Conservation (phyloP, 148 eudicot species). For the Fagopyrum esculentum region DNA sequence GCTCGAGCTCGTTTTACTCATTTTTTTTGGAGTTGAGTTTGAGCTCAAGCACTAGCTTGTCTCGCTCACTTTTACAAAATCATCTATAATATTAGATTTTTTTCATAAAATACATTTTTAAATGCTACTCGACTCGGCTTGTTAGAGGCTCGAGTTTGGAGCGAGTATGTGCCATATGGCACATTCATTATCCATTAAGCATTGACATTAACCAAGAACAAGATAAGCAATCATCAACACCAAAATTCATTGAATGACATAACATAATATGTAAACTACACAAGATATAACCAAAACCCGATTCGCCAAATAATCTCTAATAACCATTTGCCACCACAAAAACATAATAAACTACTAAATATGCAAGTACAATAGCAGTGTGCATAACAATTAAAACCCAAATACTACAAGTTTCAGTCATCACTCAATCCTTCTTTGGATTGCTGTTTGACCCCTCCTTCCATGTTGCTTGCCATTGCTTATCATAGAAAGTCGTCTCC, state of each 20-base stretch:
- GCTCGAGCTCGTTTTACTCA: too few species aligned
- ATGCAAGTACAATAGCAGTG: background rate
- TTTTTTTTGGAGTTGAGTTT: too few species aligned
- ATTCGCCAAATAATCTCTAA: constrained; percentile 4
- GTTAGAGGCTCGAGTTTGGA: too few species aligned
- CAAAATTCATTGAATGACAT: background rate
- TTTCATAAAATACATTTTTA: too few species aligned
- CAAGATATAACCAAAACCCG: background rate
- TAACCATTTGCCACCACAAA: background rate
- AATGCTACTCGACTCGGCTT: too few species aligned
- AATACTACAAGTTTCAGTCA: background rate
- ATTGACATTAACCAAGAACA: background rate
- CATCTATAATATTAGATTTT: too few species aligned
- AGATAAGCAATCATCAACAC: background rate
- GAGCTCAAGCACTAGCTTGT: too few species aligned
- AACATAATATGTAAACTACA: background rate
- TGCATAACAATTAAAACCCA: background rate
- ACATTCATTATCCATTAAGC: too few species aligned
- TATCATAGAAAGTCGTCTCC: constrained; percentile 92
- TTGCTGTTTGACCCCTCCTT: constrained; percentile 41
- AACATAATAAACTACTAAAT: background rate
- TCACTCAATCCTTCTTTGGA: constrained; percentile 29
- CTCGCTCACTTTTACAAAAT: too few species aligned
- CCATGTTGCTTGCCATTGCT: constrained; percentile 99
- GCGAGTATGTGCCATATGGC: too few species aligned